Percentiles rank a stretch among this genome's conserved stretches.
Conservation (phyloP, 78 protist species). For the Pigoraptor vietnamica region DNA sequence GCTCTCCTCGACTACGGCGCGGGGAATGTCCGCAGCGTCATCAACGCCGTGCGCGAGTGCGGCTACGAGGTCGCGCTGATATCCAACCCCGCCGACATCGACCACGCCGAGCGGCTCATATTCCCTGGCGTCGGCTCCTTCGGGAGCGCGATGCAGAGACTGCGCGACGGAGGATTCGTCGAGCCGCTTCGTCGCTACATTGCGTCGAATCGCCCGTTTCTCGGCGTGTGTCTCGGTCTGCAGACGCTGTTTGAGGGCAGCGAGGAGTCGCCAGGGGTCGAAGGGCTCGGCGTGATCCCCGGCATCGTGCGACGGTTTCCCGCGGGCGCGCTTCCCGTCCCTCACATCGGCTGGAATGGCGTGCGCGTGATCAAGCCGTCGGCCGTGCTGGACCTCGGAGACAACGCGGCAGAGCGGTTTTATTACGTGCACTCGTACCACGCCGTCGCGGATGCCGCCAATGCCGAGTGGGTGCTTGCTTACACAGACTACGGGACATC, state of each 20-base stretch:
- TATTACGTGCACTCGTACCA: constrained; percentile 63
- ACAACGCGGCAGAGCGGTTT: not conserved
- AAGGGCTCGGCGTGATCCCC: constrained; percentile 55
- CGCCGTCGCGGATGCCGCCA: constrained; percentile 12
- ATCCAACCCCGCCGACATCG: constrained; percentile 4
- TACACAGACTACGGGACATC: constrained; percentile 29
- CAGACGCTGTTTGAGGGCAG: constrained; percentile 45
- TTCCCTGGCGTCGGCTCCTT: constrained; percentile 58
- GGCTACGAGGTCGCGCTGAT: constrained; percentile 12
- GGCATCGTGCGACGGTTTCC: constrained; percentile 12
- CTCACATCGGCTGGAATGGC: constrained; percentile 75
- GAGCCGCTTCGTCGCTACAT: constrained; percentile 49
- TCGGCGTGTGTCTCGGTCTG: constrained; percentile 71
- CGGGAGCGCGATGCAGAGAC: constrained; percentile 11
- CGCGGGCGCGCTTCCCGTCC: constrained; percentile 22
- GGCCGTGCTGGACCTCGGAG: not conserved
- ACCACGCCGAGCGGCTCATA: constrained; percentile 12
- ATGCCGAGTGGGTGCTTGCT: constrained; percentile 19
- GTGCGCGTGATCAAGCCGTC: constrained; percentile 1
- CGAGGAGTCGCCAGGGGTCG: constrained; percentile 48
- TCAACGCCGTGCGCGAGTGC: constrained; percentile 26
- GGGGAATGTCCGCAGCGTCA: constrained; percentile 57
- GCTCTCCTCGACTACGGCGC: constrained; percentile 70
- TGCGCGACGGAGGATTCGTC: constrained; percentile 5
- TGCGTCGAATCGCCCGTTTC: constrained; percentile 34